Evolutionary conservation across 2,329 filamentous ascomycete genomes (phyloP).

Genomic region (Cercospora sp.): DNA sequence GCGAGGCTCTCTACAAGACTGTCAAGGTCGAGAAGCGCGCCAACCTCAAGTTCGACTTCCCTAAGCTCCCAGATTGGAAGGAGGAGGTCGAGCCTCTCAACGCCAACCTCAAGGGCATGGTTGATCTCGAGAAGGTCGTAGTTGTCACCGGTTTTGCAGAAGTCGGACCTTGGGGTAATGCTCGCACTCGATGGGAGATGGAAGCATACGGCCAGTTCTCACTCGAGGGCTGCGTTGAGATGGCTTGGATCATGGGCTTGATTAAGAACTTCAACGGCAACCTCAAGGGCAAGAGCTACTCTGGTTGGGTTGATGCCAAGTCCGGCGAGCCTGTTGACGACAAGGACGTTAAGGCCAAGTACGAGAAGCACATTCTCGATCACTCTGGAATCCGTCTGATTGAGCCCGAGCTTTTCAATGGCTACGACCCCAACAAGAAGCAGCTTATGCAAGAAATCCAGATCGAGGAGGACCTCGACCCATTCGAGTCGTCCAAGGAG

Average conservation of each 20-base stretch:
- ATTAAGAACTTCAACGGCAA: conserved; percentile 98
- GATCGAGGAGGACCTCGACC: conserved; percentile 93
- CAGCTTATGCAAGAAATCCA: conserved; percentile 97
- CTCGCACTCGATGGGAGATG: conserved; percentile 98
- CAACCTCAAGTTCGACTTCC: conserved; percentile 98
- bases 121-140: conserved; percentile 96
- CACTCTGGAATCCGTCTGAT: conserved; percentile 97
- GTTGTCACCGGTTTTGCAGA: conserved; percentile 97
- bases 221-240: conserved; percentile 95
- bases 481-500: conserved; percentile 96
- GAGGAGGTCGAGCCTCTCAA: conserved; percentile 86
- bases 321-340: conserved; percentile 93
- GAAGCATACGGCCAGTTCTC: conserved; percentile 96
- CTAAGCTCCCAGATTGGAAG: conserved; percentile 86
- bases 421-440: conserved; percentile 98
- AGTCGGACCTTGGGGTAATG: conserved; percentile 97
- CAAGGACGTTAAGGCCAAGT: conserved; percentile 96
- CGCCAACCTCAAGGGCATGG: conserved; percentile 89
- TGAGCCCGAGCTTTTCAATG: conserved; percentile 93
- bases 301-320: conserved; percentile 95
- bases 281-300: conserved; percentile 94
- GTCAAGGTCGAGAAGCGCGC: conserved; percentile 89
- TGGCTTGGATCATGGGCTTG: conserved; percentile 99
- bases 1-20: conserved; percentile 91
- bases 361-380: conserved; percentile 94